Evolutionary conservation across 2,329 filamentous ascomycete genomes (phyloP), one percentile per base, ranked within the genome.

Genomic region (Botrytis porri): DNA sequence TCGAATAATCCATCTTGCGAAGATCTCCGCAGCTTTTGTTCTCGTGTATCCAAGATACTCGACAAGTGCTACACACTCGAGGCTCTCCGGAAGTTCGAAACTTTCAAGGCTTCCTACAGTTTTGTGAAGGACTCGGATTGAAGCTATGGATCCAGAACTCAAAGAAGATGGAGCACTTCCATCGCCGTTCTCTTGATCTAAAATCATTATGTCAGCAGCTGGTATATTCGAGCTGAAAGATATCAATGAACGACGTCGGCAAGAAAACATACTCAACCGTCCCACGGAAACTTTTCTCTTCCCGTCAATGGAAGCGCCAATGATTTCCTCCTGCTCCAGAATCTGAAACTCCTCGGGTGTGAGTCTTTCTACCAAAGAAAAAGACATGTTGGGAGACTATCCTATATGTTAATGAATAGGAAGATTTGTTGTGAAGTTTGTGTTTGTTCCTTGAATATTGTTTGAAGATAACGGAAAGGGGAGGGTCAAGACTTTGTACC

Each of bases 61-160:
- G 51, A 57, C 14, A 7, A 57, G 51, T 5, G 51, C n/a, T 29
- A 57, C 5, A 8, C 12, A 29, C 14, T 57, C 51, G 12, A 29
- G n/a, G 7, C 9, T 29, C 4, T 57, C 51, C 14, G 51, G 51
- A 16, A 54, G 51, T 8, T 57, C 51, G 16, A 57, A 57, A 8
- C 2, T 29, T 29, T 8, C 14, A 7, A 29, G 0, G 0, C 14
- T 7, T 16, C 12, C 5, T 57, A 4, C 4, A 3, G 0, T 5
- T 29, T 57, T 29, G 51, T 29, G 7, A 6, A 2, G 12, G 51
- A 57, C 14, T 6, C 12, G 51, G n/a, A 57, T 8, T 16, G 51
- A 54, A n/a, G 51, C 4, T 51, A 7, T n/a, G 22, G 48, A 51
- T 16, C 1, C 3, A 29, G 51, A 54, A 29, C 14, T 54, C 7